Conservation (phyloP, 108 stramenopile genomes). For the Ochromonas danica region DNA sequence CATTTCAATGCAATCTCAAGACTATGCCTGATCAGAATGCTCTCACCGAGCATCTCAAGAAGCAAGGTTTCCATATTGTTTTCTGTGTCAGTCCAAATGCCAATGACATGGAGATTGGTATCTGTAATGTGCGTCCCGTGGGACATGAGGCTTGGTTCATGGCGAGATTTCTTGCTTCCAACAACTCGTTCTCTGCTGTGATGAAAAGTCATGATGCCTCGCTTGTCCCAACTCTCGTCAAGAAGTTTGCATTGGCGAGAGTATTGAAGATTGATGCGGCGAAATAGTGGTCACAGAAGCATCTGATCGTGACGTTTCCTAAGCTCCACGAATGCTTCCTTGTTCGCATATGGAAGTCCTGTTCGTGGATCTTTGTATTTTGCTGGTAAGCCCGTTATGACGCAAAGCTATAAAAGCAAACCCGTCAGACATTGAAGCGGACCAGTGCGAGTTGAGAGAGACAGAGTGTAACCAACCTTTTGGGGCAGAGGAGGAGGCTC, state of each 20-base stretch:
- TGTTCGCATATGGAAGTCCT: slow-evolving; percentile 21
- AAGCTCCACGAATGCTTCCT: background rate
- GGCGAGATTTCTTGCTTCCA: background rate
- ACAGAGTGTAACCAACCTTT: background rate
- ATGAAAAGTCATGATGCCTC: background rate
- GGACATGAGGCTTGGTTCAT: background rate
- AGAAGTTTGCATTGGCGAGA: slow-evolving; percentile 2
- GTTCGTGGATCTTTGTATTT: slow-evolving; percentile 28
- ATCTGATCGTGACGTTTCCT: background rate
- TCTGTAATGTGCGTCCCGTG: background rate
- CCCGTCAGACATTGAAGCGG: background rate
- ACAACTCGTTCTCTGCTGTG: background rate
- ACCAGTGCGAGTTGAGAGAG: background rate
- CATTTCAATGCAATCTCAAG: slow-evolving; percentile 4
- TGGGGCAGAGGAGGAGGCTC: background rate
- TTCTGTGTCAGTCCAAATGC: background rate
- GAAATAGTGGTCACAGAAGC: too few species aligned
- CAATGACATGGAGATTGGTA: background rate
- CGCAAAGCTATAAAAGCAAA: slow-evolving; percentile 21
- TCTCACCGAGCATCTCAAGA: background rate
- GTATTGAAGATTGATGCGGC: background rate
- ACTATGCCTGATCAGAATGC: background rate
- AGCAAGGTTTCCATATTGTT: slow-evolving; percentile 18
- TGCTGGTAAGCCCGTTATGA: slow-evolving; percentile 32
- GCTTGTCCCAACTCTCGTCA: background rate